Percentiles rank a stretch among this genome's conserved stretches.
Evolutionary conservation across 768 basidiomycete genomes (phyloP).

Genomic region (Auricularia auricula-judae): DNA sequence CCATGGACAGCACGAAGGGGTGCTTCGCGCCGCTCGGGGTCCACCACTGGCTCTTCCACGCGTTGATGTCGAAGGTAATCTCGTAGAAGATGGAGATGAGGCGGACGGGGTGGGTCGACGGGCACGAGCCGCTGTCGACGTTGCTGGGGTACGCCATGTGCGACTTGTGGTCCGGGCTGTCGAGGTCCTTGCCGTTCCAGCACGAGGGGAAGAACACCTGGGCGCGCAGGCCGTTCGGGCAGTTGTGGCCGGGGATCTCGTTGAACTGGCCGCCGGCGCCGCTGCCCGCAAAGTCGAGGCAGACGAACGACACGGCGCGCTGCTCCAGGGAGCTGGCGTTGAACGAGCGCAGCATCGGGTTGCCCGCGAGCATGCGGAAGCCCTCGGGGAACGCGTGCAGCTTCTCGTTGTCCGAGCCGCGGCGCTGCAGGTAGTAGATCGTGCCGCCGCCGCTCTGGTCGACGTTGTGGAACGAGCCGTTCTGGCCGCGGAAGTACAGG

Average conservation of each 20-base stretch:
- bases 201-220: constrained; percentile 25
- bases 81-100: constrained; percentile 13
- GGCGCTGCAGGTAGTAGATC: constrained; percentile 7
- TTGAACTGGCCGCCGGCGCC: constrained; percentile 6
- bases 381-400: constrained; percentile 4
- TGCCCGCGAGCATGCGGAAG: constrained; percentile 32
- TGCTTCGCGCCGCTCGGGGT: not conserved
- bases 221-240: constrained; percentile 18
- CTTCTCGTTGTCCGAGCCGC: not conserved
- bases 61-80: constrained; percentile 6
- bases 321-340: constrained; percentile 27
- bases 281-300: constrained; percentile 27
- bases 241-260: constrained; percentile 9
- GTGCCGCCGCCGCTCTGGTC: constrained; percentile 6
- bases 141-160: constrained; percentile 15
- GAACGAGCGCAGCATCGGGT: constrained; percentile 35
- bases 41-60: constrained; percentile 4
- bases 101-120: constrained; percentile 12
- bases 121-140: constrained; percentile 11
- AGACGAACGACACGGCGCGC: constrained; percentile 29
- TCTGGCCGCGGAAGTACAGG: constrained; percentile 4
- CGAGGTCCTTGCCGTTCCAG: constrained; percentile 30
- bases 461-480: constrained; percentile 4
- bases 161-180: constrained; percentile 17
- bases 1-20: constrained; percentile 2